A percentile compares a stretch with the other conserved stretches of the same genome.
Evolutionary conservation across 1,284 basidiomycete species (phyloP).

Genomic region (Calocybe gambosa): DNA sequence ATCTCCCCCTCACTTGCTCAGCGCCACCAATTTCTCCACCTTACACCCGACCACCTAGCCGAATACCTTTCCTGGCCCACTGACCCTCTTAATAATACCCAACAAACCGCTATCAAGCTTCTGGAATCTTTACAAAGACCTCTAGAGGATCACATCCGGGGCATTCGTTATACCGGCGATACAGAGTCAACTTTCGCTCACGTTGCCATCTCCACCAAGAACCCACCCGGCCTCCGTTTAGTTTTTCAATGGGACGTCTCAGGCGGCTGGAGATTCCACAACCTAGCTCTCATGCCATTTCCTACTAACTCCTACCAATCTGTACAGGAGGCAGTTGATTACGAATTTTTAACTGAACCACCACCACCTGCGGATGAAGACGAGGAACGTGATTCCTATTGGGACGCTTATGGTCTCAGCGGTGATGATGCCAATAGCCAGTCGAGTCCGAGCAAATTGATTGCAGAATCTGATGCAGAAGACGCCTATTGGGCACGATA

Average conservation of each 20-base stretch:
- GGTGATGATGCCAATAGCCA: conserved; percentile 25
- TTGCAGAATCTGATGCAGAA: conserved; percentile 37
- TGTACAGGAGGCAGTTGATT: conserved; percentile 33
- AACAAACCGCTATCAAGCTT: conserved; percentile 33
- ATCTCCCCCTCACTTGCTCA: conserved; percentile 54
- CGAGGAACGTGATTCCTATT: conserved; percentile 48
- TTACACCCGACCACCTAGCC: conserved; percentile 41
- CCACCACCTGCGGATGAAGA: conserved; percentile 22
- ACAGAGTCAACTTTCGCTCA: conserved; percentile 56
- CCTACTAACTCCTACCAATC: conserved; percentile 43
- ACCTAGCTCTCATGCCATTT: conserved; percentile 66
- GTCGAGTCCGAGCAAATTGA: conserved; percentile 13
- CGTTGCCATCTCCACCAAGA: conserved; percentile 39
- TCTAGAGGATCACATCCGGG: conserved; percentile 27
- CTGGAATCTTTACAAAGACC: conserved; percentile 39
- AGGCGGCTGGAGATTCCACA: conserved; percentile 65
- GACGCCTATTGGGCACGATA: conserved; percentile 76
- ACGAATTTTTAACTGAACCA: conserved; percentile 26
- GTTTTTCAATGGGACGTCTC: conserved; percentile 60
- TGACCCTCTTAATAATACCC: conserved; percentile 21
- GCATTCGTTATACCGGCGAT: conserved; percentile 53
- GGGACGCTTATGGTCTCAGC: conserved; percentile 52
- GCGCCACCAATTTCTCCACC: conserved; percentile 58
- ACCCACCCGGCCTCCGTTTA: conserved; percentile 43
- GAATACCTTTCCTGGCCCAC: conserved; percentile 65